phyloP scores from a whole-genome alignment of 495 filamentous ascomycete genomes.

The Daldinia bambusicola region DNA sequence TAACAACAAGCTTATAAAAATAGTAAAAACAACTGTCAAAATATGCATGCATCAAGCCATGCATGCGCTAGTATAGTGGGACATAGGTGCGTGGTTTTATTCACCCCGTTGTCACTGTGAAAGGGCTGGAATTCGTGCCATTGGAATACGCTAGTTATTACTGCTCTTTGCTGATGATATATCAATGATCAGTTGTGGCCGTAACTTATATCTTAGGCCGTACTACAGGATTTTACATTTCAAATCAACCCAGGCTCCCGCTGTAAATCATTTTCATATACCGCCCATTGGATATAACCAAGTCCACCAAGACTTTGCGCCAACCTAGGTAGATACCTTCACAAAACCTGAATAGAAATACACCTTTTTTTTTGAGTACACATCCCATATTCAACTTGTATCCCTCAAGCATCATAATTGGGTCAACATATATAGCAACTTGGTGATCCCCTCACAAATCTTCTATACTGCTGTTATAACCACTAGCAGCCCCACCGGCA shows the following conservation, averaged over 20 bases:
- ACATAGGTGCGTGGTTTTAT: no score
- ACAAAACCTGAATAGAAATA: background rate
- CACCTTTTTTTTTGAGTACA: background rate
- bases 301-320: background rate
- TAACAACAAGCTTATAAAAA: no score
- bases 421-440: background rate
- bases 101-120: no score
- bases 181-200: background rate
- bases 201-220: background rate
- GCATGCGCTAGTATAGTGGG: no score
- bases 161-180: no score
- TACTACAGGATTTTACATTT: background rate
- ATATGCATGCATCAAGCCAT: no score
- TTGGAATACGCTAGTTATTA: no score
- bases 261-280: background rate
- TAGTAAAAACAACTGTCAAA: no score
- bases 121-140: no score
- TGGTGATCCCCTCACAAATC: conserved; percentile 10
- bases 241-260: background rate
- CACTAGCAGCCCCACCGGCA: conserved; percentile 55
- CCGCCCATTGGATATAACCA: background rate
- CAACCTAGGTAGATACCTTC: background rate
- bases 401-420: background rate
- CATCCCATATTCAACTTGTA: background rate
- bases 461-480: conserved; percentile 53